Evolutionary conservation across 805 yeast species (phyloP).

Genomic region (Millerago galiae): DNA sequence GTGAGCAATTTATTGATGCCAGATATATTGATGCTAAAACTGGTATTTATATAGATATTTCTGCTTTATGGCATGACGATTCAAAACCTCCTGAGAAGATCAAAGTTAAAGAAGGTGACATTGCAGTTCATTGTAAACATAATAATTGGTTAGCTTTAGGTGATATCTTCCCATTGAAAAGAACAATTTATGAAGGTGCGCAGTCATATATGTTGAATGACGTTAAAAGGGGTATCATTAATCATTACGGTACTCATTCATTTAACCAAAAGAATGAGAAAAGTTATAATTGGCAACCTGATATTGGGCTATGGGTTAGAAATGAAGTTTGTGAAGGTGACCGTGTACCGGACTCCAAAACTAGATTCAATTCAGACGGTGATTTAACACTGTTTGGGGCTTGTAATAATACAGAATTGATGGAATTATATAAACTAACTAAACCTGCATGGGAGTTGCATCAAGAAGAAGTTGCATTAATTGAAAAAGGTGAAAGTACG

Average conservation of each 20-base stretch:
- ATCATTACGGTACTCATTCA: conserved; percentile 27
- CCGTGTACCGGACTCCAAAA: conserved; percentile 19
- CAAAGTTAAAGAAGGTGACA: conserved; percentile 1
- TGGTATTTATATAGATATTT: conserved; percentile 45
- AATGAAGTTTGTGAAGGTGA: conserved; percentile 31
- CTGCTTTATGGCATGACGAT: conserved; percentile 27
- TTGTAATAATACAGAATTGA: conserved; percentile 29
- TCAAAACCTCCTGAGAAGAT: conserved; percentile 5
- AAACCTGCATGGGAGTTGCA: conserved; percentile 23
- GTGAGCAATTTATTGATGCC: conserved; percentile 27
- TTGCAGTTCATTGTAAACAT: conserved; percentile 21
- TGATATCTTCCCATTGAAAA: conserved; percentile 36
- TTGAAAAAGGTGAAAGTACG: conserved; percentile 19
- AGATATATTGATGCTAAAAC: conserved; percentile 42
- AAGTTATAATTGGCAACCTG: conserved; percentile 34
- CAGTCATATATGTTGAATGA: conserved; percentile 37
- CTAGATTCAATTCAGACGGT: conserved; percentile 11
- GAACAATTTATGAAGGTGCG: conserved; percentile 40
- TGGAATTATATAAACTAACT: conserved; percentile 32
- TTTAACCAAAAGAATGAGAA: conserved; percentile 8
- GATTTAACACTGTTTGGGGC: conserved; percentile 33
- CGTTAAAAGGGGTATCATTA: conserved; percentile 27
- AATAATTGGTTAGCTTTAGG: conserved; percentile 19
- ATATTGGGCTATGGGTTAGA: conserved; percentile 41
- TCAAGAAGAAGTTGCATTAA: conserved; percentile 23